Evolutionary conservation across 208 protist species (phyloP), one percentile per base, ranked within the genome.

Genomic region (Crithidia thermophila): DNA sequence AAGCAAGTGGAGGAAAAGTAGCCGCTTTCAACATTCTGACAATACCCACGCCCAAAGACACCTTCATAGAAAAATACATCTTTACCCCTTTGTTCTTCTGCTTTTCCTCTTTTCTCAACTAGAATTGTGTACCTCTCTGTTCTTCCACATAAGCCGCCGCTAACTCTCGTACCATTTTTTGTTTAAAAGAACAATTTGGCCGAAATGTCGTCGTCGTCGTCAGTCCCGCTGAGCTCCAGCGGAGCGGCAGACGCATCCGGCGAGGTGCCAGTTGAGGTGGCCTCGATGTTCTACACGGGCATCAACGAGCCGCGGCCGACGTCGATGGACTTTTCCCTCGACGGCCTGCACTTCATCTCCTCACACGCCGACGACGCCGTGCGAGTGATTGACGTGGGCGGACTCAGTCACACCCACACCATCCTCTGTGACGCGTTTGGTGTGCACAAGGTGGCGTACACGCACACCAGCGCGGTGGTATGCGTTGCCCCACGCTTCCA

Each of bases 361-460:
- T 71, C 90, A 1, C 87, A 93, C 72, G 71, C 45, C 20, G 90
- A 95, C 61, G 90, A 94, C 57, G 79, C 90, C 5, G 46, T 95
- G 31, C 85, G 87, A 0, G 31, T 93, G 10, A 67, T 88, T n/a
- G 79, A 95, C 49, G 84, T 91, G n/a, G 46, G 50, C 11, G 52
- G 67, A 3, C 64, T 95, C 30, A 34, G 45, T 7, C 83, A 85
- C 60, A 78, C 62, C 4, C 75, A 83, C 28, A 87, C 84, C 6
- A 74, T 94, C 28, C 58, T 70, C 18, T 84, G 81, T 31, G 81
- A 89, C 28, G 53, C 52, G 13, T 88, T 87, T 34, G 90, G 87
- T 25, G 79, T 92, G 27, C 84, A 90, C 64, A 67, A 45, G 8
- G 79, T 88, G 10, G 67, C 67, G 45, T 95, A 87, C 64, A 95